These are phyloP conservation scores for Candida stauntonica DNA, from an alignment of 805 yeast genomes.

Conservation along the genomic window DNA sequence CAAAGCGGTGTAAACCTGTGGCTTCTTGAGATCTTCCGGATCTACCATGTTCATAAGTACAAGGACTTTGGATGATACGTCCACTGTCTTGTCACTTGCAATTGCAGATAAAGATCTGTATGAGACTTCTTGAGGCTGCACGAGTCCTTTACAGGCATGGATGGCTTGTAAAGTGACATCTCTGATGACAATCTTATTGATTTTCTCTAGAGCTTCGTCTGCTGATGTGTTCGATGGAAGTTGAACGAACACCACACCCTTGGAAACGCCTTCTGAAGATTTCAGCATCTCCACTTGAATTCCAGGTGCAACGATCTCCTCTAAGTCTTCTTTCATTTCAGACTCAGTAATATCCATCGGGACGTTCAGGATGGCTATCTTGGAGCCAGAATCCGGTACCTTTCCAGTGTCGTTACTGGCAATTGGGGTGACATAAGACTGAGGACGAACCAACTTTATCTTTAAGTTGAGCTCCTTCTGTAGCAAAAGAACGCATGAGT, in stretches of 20 bases:
- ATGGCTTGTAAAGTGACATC: constrained; percentile 34
- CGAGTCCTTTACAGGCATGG: constrained; percentile 31
- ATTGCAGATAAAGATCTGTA: constrained; percentile 23
- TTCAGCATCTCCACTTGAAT: constrained; percentile 5
- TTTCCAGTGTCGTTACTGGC: constrained; percentile 1
- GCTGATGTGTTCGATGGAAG: constrained; percentile 16
- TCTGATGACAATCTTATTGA: constrained; percentile 35
- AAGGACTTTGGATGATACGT: constrained; percentile 42
- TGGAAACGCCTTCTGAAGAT: constrained; percentile 45
- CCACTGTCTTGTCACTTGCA: constrained; percentile 7
- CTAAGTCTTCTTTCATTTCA: constrained; percentile 38
- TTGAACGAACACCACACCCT: constrained; percentile 58
- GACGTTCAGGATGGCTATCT: constrained; percentile 42
- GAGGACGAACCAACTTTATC: constrained; percentile 39
- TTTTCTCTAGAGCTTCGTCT: constrained; percentile 24
- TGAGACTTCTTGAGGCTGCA: constrained; percentile 18
- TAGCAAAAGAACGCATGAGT: constrained; percentile 39
- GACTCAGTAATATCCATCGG: constrained; percentile 40
- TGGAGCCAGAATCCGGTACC: constrained; percentile 38
- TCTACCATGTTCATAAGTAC: constrained; percentile 64
- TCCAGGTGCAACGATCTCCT: constrained; percentile 24
- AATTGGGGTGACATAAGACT: constrained; percentile 38
- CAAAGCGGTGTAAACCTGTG: constrained; percentile 43
- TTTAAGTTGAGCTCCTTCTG: constrained; percentile 29
- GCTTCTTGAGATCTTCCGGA: constrained; percentile 57